Percentiles rank a stretch among this genome's conserved stretches.
These are phyloP conservation scores for Chlorella vulgaris DNA, from an alignment of 139 green algal species.

Conservation along the genomic window DNA sequence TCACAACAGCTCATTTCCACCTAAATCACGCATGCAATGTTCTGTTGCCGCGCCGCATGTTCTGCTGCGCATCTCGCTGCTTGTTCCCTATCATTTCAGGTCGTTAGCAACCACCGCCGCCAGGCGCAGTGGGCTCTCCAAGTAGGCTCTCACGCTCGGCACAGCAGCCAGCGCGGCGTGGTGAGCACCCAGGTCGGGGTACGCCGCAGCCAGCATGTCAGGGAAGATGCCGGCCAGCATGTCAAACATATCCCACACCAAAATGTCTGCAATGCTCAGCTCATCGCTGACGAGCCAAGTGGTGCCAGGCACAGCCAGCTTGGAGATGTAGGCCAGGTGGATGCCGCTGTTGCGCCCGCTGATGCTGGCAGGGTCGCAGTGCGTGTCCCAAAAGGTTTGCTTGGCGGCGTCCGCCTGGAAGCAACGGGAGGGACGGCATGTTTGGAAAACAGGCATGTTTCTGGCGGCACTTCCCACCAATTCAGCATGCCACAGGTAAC, in stretches of 20 bases:
- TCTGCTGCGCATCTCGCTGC: too few species aligned
- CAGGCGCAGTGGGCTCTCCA: conserved; percentile 34
- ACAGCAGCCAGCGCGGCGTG: conserved; percentile 40
- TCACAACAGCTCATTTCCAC: too few species aligned
- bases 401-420: conserved; percentile 53
- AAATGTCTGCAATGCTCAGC: conserved; percentile 47
- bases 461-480: too few species aligned
- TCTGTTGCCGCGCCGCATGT: too few species aligned
- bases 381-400: conserved; percentile 44
- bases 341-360: conserved; percentile 43
- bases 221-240: conserved; percentile 56
- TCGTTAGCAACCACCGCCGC: conserved; percentile 49
- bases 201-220: conserved; percentile 40
- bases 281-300: conserved; percentile 29
- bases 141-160: conserved; percentile 54
- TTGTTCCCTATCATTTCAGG: conserved; percentile 43
- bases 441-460: too few species aligned
- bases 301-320: conserved; percentile 23
- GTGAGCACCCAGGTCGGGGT: conserved; percentile 48
- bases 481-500: too few species aligned
- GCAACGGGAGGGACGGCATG: too few species aligned
- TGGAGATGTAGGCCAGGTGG: conserved; percentile 47
- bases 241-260: conserved; percentile 58
- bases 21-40: too few species aligned
- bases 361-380: conserved; percentile 37